Conservation (phyloP, 73 alveolate species). For the Diophrys appendiculata region DNA sequence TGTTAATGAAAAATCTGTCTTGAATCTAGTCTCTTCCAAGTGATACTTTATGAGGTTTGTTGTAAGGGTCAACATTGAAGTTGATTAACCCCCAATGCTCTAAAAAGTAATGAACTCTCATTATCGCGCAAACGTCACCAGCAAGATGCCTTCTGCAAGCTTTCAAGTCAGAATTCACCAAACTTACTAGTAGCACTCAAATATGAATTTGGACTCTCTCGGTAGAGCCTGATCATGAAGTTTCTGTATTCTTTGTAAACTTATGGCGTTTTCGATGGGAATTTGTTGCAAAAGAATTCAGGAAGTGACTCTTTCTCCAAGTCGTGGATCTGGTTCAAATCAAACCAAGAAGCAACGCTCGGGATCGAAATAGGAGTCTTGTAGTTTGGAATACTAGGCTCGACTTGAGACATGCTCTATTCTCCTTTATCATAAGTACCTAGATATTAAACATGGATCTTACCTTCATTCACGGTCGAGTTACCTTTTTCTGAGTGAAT, state of each 20-base stretch:
- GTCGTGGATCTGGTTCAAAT: constrained; percentile 85
- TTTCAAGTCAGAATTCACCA: not conserved
- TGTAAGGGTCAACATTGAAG: constrained; percentile 95
- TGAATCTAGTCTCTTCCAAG: constrained; percentile 64
- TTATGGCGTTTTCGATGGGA: constrained; percentile 96
- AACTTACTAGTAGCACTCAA: constrained; percentile 82
- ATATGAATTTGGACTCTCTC: constrained; percentile 90
- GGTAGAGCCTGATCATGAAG: constrained; percentile 90
- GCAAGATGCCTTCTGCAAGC: constrained; percentile 97
- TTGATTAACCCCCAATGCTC: constrained; percentile 97
- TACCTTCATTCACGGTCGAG: not conserved
- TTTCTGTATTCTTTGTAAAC: constrained; percentile 94
- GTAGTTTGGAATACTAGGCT: constrained; percentile 16
- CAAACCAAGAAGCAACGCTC: constrained; percentile 92
- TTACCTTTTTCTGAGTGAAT: not conserved
- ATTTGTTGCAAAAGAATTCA: constrained; percentile 94
- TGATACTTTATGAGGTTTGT: constrained; percentile 86
- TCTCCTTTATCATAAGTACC: constrained; percentile 1
- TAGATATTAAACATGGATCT: not conserved
- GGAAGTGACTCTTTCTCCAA: constrained; percentile 93
- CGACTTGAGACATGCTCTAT: constrained; percentile 36
- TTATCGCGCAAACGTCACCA: constrained; percentile 96
- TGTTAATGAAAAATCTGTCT: constrained; percentile 42
- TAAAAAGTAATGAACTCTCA: constrained; percentile 93
- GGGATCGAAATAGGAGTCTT: constrained; percentile 71